Percentiles rank a stretch among this genome's conserved stretches.
Conservation (phyloP, 306 rosid genomes). For the Vigna mungo region DNA sequence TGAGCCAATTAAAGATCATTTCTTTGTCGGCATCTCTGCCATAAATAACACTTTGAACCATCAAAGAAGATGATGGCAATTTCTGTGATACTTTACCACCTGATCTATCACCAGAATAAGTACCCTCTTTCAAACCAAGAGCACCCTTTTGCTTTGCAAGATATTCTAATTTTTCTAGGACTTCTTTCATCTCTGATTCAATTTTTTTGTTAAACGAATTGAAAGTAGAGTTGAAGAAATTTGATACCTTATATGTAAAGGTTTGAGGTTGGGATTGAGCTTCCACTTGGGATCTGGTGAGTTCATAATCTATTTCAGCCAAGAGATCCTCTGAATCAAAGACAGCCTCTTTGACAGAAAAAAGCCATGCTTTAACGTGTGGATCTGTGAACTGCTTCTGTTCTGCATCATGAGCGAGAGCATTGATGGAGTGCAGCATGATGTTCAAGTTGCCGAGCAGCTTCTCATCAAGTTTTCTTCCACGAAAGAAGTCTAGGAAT, state of each 20-base stretch:
- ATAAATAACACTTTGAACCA: not conserved
- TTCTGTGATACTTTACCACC: not conserved
- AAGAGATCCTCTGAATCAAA: not conserved
- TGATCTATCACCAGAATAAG: not conserved
- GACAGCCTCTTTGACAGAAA: not conserved
- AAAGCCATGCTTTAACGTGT: too few species aligned
- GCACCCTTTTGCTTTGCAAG: not conserved
- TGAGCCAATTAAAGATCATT: not conserved
- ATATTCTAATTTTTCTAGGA: not conserved
- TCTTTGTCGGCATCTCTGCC: not conserved
- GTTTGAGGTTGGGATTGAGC: not conserved
- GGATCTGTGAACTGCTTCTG: too few species aligned
- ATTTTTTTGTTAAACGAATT: not conserved
- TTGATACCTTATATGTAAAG: not conserved
- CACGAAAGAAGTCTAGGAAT: not conserved
- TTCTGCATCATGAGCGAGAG: too few species aligned
- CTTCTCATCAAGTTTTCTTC: not conserved
- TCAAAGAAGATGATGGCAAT: not conserved
- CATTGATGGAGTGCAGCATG: too few species aligned
- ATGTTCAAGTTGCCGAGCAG: not conserved
- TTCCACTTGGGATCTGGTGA: not conserved
- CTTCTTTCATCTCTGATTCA: not conserved
- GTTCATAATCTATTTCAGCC: slow-evolving; percentile 23
- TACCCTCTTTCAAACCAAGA: not conserved
- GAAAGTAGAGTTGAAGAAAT: not conserved